Percentiles rank a stretch among this genome's conserved stretches.
Evolutionary conservation across 306 rosid genomes (phyloP).

Genomic region (Dalbergia cultrata): DNA sequence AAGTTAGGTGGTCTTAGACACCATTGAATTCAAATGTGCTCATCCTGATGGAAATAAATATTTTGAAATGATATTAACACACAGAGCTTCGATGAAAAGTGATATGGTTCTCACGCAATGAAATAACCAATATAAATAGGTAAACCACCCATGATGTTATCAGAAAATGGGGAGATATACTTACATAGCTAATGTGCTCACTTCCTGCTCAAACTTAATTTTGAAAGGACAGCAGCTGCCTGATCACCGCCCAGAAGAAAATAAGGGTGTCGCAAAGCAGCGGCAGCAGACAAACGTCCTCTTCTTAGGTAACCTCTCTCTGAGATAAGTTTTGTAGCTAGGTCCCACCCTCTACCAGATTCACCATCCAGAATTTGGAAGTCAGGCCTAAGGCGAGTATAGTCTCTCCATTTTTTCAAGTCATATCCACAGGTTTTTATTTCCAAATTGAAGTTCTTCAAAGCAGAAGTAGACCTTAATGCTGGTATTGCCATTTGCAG

Average conservation of each 20-base stretch:
- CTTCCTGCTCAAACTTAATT: slow-evolving; percentile 66
- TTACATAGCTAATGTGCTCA: slow-evolving; percentile 51
- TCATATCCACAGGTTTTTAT: slow-evolving; percentile 71
- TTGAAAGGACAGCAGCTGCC: slow-evolving; percentile 92
- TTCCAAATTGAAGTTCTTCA: slow-evolving; percentile 89
- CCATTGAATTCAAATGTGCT: slow-evolving; percentile 32
- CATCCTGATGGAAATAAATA: slow-evolving; percentile 40
- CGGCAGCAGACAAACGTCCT: slow-evolving; percentile 84
- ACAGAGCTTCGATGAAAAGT: slow-evolving; percentile 21
- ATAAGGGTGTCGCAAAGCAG: slow-evolving; percentile 92
- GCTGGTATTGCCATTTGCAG: slow-evolving; percentile 92
- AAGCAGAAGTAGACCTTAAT: slow-evolving; percentile 77
- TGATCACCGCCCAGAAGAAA: slow-evolving; percentile 92
- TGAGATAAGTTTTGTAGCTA: slow-evolving; percentile 79
- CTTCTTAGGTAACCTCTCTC: slow-evolving; percentile 78
- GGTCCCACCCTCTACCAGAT: slow-evolving; percentile 94
- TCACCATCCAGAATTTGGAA: slow-evolving; percentile 77
- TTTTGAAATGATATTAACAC: slow-evolving; percentile 33
- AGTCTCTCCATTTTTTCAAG: slow-evolving; percentile 83
- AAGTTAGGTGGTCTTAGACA: slow-evolving; percentile 23
- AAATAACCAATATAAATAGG: slow-evolving; percentile 7
- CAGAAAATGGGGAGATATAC: slow-evolving; percentile 34
- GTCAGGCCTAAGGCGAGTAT: slow-evolving; percentile 69
- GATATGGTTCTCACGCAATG: slow-evolving; percentile 1
- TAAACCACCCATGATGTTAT: slow-evolving; percentile 2